Evolutionary conservation across 2,329 filamentous ascomycete genomes (phyloP), one percentile per base, ranked within the genome.

Genomic region (Nigrospora osmanthi): DNA sequence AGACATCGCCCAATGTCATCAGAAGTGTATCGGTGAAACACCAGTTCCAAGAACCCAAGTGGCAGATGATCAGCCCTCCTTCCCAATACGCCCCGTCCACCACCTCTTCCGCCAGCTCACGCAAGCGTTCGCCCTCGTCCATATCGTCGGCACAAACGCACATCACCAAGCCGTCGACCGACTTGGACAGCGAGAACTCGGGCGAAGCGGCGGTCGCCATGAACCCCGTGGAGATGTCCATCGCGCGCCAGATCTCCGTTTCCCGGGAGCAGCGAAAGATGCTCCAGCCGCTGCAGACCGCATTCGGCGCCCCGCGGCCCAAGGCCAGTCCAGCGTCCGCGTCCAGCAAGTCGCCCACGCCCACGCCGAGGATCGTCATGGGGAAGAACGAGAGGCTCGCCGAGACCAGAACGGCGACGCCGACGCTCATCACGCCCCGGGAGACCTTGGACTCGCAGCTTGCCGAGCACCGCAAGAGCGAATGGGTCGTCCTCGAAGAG

Each of bases 241-340:
- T 86, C 52, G 81, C 81, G 0, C 70, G 83, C 2, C 81, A 85
- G 58, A 83, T 86, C 52, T 83, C 77, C 51, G 68, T 85, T 23
- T 83, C 80, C 12, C 67, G 75, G 12, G 72, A 80, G 60, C 82
- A 85, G 59, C 69, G 76, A 15, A 72, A 75, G 55, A 64, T 83
- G 49, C 64, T 84, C 15, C 70, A 74, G 40, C 77, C 78, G 12
- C 61, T 80, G 35, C 67, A 72, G 54, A 65, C 62, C 17, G 60
- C 52, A 42, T 36, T 47, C 42, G 56, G 53, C 47, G 49, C 57
- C 40, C 38, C 62, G 63, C 38, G 44, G 43, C 55, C 60, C 1
- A 49, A 66, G 6, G 54, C 54, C 45, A 38, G 35, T 33, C 14
- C 15, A 41, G 42, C 35, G 36, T 40, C 16, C 36, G 42, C 35